Evolutionary conservation across 75 land plant genomes (phyloP).

Genomic region (Azolla pinnata): DNA sequence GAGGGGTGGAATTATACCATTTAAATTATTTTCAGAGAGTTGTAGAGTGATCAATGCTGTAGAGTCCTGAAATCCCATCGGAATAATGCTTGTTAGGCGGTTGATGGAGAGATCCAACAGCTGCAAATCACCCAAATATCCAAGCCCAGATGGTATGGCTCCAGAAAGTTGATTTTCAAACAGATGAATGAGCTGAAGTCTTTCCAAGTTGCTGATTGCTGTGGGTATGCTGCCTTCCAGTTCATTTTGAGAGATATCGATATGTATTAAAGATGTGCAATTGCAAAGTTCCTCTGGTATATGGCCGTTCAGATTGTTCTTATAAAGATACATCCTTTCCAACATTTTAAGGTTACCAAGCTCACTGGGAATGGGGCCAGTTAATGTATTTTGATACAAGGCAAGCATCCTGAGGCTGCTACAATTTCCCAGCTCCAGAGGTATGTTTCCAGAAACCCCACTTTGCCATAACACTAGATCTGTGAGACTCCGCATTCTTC

Average conservation of each 20-base stretch:
- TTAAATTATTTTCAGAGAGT: slow-evolving; percentile 43
- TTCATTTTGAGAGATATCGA: slow-evolving; percentile 56
- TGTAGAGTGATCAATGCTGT: slow-evolving; percentile 29
- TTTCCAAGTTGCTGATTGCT: slow-evolving; percentile 32
- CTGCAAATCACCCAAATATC: slow-evolving; percentile 21
- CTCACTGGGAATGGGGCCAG: slow-evolving; percentile 37
- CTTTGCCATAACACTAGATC: slow-evolving; percentile 51
- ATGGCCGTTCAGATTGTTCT: slow-evolving; percentile 41
- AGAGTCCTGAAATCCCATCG: slow-evolving; percentile 39
- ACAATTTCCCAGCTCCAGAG: slow-evolving; percentile 45
- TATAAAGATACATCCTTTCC: slow-evolving; percentile 35
- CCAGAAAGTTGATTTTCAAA: slow-evolving; percentile 56
- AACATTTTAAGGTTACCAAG: slow-evolving; percentile 39
- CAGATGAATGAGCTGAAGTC: slow-evolving; percentile 41
- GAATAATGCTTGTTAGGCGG: slow-evolving; percentile 42
- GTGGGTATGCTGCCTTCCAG: slow-evolving; percentile 46
- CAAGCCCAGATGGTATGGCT: slow-evolving; percentile 33
- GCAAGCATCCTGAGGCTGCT: slow-evolving; percentile 40
- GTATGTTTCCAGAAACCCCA: slow-evolving; percentile 41
- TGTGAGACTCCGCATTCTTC: slow-evolving; percentile 35
- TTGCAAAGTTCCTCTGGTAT: slow-evolving; percentile 47
- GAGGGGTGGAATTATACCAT: slow-evolving; percentile 37
- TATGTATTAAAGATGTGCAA: slow-evolving; percentile 30
- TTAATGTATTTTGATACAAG: slow-evolving; percentile 35
- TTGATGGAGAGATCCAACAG: slow-evolving; percentile 52